A percentile compares a stretch with the other conserved stretches of the same genome.
Evolutionary conservation across 2,329 filamentous ascomycete species (phyloP).

Genomic region (Ceratocystis lukuohia): DNA sequence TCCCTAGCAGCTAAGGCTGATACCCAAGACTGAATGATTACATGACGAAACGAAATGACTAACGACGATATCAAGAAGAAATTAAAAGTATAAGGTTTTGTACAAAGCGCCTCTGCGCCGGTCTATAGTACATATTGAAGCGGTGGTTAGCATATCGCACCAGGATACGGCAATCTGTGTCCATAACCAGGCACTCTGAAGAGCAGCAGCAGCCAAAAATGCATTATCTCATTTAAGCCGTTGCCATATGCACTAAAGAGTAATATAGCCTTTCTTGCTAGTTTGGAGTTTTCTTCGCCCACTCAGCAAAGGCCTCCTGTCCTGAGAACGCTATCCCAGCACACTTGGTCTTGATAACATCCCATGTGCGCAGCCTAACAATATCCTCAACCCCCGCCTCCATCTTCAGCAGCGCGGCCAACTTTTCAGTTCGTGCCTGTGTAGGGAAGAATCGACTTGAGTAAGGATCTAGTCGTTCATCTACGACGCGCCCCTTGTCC

Average conservation of each 20-base stretch:
- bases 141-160: not conserved
- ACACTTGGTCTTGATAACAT: constrained; percentile 62
- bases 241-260: not conserved
- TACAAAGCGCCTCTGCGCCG: not conserved
- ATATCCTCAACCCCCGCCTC: constrained; percentile 68
- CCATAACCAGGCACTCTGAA: not conserved
- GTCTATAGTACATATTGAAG: constrained; percentile 6
- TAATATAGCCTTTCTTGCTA: constrained; percentile 13
- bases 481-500: constrained; percentile 59
- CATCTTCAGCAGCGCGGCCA: constrained; percentile 60
- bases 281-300: constrained; percentile 34
- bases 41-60: not conserved
- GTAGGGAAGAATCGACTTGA: constrained; percentile 66
- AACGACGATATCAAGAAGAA: not conserved
- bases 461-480: constrained; percentile 88
- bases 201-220: not conserved
- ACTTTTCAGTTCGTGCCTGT: constrained; percentile 65
- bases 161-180: not conserved
- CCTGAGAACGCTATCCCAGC: constrained; percentile 30
- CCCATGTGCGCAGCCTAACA: constrained; percentile 71
- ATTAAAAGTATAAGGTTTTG: not conserved
- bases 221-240: not conserved
- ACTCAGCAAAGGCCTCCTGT: constrained; percentile 44
- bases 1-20: not conserved
- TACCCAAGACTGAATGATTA: not conserved